A percentile compares a stretch with the other conserved stretches of the same genome.
Evolutionary conservation across 179 eudicot species (phyloP).

Genomic region (Kewa caespitosa): DNA sequence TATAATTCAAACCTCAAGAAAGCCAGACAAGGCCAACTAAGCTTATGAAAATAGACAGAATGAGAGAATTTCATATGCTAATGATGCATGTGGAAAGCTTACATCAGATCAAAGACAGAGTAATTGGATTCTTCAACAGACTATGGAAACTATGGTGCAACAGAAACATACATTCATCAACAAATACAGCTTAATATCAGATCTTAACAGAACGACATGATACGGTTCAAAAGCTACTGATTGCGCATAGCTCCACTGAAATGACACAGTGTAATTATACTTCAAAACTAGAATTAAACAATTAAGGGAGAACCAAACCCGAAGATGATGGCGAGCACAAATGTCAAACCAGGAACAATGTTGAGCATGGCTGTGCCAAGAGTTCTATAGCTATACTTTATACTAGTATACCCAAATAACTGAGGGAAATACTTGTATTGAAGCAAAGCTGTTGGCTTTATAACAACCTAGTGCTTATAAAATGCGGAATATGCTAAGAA

Average conservation of each 20-base stretch:
- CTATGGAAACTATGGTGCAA: neutral
- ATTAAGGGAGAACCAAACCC: slow-evolving; percentile 43
- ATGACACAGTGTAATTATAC: too few relatives aligned
- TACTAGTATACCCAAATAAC: slow-evolving; percentile 66
- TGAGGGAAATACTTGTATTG: slow-evolving; percentile 59
- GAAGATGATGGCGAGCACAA: slow-evolving; percentile 76
- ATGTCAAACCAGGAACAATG: slow-evolving; percentile 85
- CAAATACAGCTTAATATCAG: neutral
- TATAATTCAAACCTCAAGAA: too few relatives aligned
- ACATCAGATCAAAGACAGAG: neutral
- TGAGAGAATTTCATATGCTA: neutral
- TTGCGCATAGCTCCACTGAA: neutral
- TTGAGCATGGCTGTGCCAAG: slow-evolving; percentile 81
- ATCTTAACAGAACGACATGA: neutral
- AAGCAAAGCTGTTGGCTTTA: too few relatives aligned
- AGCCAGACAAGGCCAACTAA: too few relatives aligned
- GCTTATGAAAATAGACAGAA: too few relatives aligned
- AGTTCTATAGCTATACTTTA: slow-evolving; percentile 59
- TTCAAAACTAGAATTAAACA: neutral
- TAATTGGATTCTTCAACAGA: neutral
- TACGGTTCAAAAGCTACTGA: neutral
- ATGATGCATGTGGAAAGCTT: neutral
- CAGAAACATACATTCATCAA: neutral
- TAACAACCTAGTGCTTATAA: too few relatives aligned
- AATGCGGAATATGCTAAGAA: too few relatives aligned